Evolutionary conservation across 75 land plant species (phyloP), one percentile per base, ranked within the genome.

Genomic region (Sequoia sempervirens): DNA sequence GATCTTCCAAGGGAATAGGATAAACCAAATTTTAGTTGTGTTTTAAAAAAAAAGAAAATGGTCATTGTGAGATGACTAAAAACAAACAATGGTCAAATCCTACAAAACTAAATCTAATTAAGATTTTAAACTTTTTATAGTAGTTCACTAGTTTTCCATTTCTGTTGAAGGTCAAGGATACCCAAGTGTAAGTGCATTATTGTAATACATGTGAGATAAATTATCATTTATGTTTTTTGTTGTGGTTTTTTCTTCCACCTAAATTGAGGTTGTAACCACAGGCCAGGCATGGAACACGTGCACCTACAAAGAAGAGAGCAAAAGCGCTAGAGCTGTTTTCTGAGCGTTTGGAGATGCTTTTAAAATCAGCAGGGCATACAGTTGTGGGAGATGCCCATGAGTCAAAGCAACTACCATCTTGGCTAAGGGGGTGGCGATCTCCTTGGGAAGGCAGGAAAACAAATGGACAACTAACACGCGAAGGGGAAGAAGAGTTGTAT

Each of bases 211-310:
- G 20, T 18, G 61, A 56, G 66, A 20, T 61, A 20, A 61, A 23
- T 61, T 61, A 23, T 61, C 26, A 23, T 61, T 23, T 61, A 61
- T 61, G 66, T 61, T 61, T 61, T 61, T 0, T 61, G 66, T 61
- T 20, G 66, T 61, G 66, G 26, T 61, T 61, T 61, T 61, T 61
- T 13, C 1, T 50, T 61, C n/a, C 66, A 61, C 26, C 6, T 61
- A 61, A 61, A 23, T 61, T 61, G 66, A 20, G 66, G 8, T 74
- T 34, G 34, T 80, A 47, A 83, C 75, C 3, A 15, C 89, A 97
- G 99, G 95, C 95, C 54, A 94, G 99, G 83, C 99, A 97, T 91
- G 99, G 99, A 46, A 90, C 98, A 20, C 94, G 99, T 61, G 86
- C 95, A 64, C 99, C 99, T 41, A 97, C 99, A 20, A 94, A 91